A percentile compares a stretch with the other conserved stretches of the same genome.
phyloP scores from a whole-genome alignment of 345 rosid species.

The Clausena lansium region DNA sequence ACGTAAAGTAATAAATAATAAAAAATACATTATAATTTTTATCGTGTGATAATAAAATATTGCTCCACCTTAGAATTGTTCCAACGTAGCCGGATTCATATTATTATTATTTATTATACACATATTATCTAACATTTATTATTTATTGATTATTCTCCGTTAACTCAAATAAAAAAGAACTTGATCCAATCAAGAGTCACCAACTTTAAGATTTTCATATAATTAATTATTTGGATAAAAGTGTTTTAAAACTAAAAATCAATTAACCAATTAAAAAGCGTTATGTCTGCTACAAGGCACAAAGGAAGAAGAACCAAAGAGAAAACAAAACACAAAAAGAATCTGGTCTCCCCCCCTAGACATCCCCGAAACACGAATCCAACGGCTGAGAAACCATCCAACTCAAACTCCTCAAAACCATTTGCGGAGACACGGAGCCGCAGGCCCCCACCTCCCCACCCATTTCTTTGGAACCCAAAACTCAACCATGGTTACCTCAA shows the following conservation, averaged over 20 bases:
- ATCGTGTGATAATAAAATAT: too few species aligned
- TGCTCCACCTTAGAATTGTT: too few species aligned
- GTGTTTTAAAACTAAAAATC: not conserved
- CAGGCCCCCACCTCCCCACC: conserved; percentile 17
- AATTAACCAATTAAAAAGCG: not conserved
- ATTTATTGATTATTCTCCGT: too few species aligned
- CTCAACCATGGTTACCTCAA: too few species aligned
- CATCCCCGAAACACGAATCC: conserved; percentile 21
- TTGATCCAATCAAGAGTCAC: too few species aligned
- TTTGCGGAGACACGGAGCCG: conserved; percentile 74
- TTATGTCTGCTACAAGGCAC: not conserved
- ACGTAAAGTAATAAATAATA: too few species aligned
- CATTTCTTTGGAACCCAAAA: conserved; percentile 47
- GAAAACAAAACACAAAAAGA: not conserved
- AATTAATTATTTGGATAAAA: not conserved
- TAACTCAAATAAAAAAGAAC: too few species aligned
- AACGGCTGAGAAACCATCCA: conserved; percentile 34
- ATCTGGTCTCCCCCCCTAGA: not conserved
- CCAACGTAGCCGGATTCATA: too few species aligned
- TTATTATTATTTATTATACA: too few species aligned
- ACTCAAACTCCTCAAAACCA: conserved; percentile 10
- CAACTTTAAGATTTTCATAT: not conserved
- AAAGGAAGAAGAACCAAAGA: not conserved
- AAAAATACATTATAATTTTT: too few species aligned
- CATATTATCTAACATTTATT: too few species aligned